Base-by-base conservation (phyloP, 83 land plant species). In the Thuja plicata region DNA sequence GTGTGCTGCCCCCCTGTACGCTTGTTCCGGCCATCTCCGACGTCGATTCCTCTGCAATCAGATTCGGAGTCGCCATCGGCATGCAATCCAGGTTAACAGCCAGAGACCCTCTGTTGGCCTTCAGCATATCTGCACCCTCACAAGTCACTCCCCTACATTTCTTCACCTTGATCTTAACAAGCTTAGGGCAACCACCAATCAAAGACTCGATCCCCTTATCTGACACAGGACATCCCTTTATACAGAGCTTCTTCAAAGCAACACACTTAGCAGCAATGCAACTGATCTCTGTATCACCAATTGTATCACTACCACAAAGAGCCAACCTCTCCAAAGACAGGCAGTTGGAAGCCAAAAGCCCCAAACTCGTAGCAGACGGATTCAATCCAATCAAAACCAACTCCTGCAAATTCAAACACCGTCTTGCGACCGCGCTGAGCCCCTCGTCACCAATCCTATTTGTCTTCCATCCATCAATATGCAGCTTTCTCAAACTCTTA, bases 151-250 rank as follows among this genome's bases (percentile, higher is more conserved):
- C 91, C 86, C 89, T 91, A 57, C 98, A 96, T 77, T 96, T 96
- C 94, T 93, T 96, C 10, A 96, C 94, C 91, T 96, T 96, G 52
- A 96, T 92, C 92, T 96, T 96, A 66, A 92, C 94, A 82, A 96
- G 71, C 46, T 89, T 93, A 0, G 96, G 98, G 54, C 96, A 96
- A 6, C 96, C 96, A 45, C 87, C 89, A 41, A 94, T 95, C 27
- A 96, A 89, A 0, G 92, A 89, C 87, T 90, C 94, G 86, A 96
- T 89, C 34, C 98, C 98, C 2, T 88, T 40, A 88, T 96, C 92
- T 1, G 98, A 93, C 32, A 96, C 92, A 9, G 93, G 92, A 83
- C 98, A 96, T 16, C 98, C 90, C 87, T 96, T 96, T 86, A 96
- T 91, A 80, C 98, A 96, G 7, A 96, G 92, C 91, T 95, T 96